These are phyloP conservation scores for Aspergillus bridgeri DNA, from an alignment of 495 filamentous ascomycete species.

Conservation along the genomic window DNA sequence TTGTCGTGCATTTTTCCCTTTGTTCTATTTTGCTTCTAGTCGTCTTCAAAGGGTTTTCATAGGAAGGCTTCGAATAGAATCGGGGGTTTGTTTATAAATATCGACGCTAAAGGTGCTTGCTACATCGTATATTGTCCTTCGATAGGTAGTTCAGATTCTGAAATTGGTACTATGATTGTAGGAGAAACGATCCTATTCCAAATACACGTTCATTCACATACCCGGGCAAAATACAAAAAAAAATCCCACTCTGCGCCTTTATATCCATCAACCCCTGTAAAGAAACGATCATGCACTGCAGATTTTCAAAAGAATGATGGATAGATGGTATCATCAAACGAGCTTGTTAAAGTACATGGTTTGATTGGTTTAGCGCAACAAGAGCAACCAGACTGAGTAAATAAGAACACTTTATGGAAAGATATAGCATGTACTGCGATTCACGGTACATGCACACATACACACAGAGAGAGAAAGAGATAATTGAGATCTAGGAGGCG, in stretches of 20 bases:
- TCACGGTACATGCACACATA: too few species aligned
- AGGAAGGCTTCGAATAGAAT: constrained; percentile 3
- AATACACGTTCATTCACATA: not conserved
- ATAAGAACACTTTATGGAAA: not conserved
- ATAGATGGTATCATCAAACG: not conserved
- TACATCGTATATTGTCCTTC: not conserved
- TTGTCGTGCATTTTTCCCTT: not conserved
- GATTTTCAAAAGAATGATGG: not conserved
- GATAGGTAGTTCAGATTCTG: not conserved
- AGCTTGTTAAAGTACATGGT: not conserved
- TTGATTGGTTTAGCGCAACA: not conserved
- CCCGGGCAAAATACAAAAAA: too few species aligned
- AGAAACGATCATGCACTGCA: not conserved
- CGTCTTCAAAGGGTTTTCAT: not conserved
- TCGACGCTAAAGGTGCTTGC: not conserved
- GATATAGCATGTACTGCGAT: too few species aligned
- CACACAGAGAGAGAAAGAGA: too few species aligned
- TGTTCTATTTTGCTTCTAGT: not conserved
- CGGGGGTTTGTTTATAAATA: not conserved
- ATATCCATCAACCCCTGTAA: not conserved
- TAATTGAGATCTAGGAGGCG: not conserved
- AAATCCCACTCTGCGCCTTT: not conserved
- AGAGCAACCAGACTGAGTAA: not conserved
- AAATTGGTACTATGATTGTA: not conserved
- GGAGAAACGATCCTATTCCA: not conserved